Conservation (phyloP, 1,284 basidiomycete genomes). For the Stygiomarasmius scandens region DNA sequence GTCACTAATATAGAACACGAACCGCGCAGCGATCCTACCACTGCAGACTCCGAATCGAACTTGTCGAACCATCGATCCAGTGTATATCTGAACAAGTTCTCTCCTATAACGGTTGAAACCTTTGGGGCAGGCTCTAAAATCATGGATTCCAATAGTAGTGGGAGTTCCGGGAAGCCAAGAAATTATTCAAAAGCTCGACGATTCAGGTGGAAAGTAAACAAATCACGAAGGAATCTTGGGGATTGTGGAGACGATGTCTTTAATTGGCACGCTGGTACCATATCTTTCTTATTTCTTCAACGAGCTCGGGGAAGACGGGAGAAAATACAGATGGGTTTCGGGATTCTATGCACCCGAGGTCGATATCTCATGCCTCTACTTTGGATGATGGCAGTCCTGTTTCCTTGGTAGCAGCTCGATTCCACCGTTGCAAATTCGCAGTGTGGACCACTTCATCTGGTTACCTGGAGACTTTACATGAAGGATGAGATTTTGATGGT, state of each 20-base stretch:
- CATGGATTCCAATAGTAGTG: neutral
- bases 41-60: neutral
- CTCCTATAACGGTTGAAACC: no score
- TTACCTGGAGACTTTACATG: constrained; percentile 7
- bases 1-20: no score
- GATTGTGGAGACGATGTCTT: constrained; percentile 1
- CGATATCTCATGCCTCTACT: neutral
- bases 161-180: neutral
- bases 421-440: neutral
- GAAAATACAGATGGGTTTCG: constrained; percentile 6
- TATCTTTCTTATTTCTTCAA: no score
- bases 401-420: neutral
- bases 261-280: no score
- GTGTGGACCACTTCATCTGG: constrained; percentile 3
- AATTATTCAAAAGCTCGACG: constrained; percentile 3
- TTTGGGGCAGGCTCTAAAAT: neutral
- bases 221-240: constrained; percentile 1
- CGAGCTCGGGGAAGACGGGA: neutral
- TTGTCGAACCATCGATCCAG: no score
- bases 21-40: no score
- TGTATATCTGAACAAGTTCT: no score
- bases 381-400: neutral
- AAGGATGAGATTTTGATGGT: constrained; percentile 1
- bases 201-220: neutral
- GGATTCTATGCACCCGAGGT: constrained; percentile 5